Evolutionary conservation across 768 basidiomycete genomes (phyloP), one percentile per base, ranked within the genome.

Genomic region (Suillus occidentalis): DNA sequence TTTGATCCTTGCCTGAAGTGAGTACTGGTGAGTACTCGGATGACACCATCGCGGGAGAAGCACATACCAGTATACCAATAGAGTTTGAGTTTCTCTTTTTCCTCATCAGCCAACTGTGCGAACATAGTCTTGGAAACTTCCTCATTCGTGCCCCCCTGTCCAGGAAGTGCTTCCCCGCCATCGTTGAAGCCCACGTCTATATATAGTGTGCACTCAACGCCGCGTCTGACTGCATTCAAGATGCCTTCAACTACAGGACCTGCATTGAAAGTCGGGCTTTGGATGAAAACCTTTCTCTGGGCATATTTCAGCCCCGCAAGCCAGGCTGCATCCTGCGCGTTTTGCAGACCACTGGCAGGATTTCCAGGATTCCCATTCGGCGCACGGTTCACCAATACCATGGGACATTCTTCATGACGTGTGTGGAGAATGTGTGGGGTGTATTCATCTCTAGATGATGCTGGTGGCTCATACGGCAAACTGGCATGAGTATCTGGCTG

Each of bases 251-350:
- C 82, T 36, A 88, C 81, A 3, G 89, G 89, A 20, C 74, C 75
- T 4, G 90, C 89, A 65, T 91, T 91, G 65, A 90, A 83, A 9
- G 88, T 89, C 1, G 90, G 90, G 0, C 87, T 86, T 80, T 91
- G 90, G 63, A 91, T 87, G 76, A 91, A 89, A n/a, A 90, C 82
- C 59, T 76, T 83, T 70, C 82, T 82, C 71, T 82, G 76, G 9
- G 89, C 89, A 64, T 86, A 84, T 62, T 82, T 78, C 69, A 90
- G 79, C 3, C 81, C 89, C 25, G 86, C 84, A 47, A 91, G 80
- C 88, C 88, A 90, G 6, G 89, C 88, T 9, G 82, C 82, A 65
- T 89, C 86, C 72, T 91, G 89, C 3, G 89, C 85, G 80, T 82
- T 81, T 42, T 82, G 76, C 62, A 84, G 77, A 61, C 73, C 73